Evolutionary conservation across 768 basidiomycete species (phyloP).

Genomic region (Cystofilobasidium macerans): DNA sequence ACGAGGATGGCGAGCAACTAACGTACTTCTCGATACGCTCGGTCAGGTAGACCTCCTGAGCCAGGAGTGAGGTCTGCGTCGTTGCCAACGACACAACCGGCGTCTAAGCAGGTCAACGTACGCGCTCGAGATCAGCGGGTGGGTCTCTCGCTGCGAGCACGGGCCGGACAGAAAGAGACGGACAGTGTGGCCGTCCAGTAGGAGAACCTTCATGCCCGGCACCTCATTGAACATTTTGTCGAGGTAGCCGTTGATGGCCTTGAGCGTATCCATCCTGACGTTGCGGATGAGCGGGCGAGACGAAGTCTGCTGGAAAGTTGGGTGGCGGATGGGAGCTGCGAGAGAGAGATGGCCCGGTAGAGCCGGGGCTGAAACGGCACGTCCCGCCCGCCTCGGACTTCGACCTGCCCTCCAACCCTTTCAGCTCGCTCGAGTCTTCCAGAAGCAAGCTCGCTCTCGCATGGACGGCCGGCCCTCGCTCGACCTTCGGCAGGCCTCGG

Average conservation of each 20-base stretch:
- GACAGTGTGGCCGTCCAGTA: slow-evolving; percentile 90
- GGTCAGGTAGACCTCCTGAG: slow-evolving; percentile 94
- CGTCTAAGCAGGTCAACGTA: slow-evolving; percentile 45
- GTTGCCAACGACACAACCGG: slow-evolving; percentile 90
- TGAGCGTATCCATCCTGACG: slow-evolving; percentile 73
- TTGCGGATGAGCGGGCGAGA: background rate
- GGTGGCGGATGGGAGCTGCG: no score
- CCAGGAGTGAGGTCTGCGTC: slow-evolving; percentile 82
- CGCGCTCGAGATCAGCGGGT: background rate
- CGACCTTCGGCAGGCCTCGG: background rate
- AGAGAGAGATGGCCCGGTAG: background rate
- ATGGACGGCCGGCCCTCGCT: slow-evolving; percentile 3
- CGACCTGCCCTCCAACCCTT: no score
- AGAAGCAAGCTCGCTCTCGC: background rate
- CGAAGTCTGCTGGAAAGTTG: no score
- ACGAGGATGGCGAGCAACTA: background rate
- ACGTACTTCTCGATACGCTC: slow-evolving; percentile 87
- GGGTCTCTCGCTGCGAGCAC: background rate
- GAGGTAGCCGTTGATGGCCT: slow-evolving; percentile 89
- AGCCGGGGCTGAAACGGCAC: no score
- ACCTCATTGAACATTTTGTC: slow-evolving; percentile 76
- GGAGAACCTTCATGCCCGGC: slow-evolving; percentile 83
- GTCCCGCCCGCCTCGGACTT: no score
- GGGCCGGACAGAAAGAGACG: slow-evolving; percentile 30
- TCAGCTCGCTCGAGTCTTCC: background rate